These are phyloP conservation scores for Oryza coarctata DNA, from an alignment of 176 grass and related monocot genomes.

Conservation along the genomic window DNA sequence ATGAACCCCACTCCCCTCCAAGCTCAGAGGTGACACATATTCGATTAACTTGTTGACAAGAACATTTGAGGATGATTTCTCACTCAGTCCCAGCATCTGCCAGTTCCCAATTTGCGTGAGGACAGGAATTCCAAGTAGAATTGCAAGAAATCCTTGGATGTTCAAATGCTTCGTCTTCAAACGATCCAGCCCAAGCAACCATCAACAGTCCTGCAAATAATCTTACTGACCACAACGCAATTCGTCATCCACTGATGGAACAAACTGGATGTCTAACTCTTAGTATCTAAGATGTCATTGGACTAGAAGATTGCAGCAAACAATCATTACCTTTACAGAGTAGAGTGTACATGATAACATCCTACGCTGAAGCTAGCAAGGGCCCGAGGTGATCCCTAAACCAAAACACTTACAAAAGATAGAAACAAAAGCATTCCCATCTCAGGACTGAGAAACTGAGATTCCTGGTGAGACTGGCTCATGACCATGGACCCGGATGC, in stretches of 20 bases:
- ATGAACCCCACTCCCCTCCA: background rate
- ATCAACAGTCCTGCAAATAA: background rate
- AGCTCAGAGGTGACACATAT: background rate
- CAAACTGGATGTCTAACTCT: conserved; percentile 12
- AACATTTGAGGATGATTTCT: background rate
- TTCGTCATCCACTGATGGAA: background rate
- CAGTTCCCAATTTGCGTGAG: background rate
- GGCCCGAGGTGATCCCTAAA: background rate
- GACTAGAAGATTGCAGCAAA: background rate
- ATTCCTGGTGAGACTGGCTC: conserved; percentile 36
- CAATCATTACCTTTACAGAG: conserved; percentile 35
- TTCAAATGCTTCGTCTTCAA: background rate
- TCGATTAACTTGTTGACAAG: background rate
- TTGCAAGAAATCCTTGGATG: background rate
- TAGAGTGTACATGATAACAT: conserved; percentile 37
- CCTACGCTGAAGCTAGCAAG: conserved; percentile 31
- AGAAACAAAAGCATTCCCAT: background rate
- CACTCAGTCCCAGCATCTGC: background rate
- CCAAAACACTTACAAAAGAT: conserved; percentile 7
- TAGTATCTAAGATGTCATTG: conserved; percentile 12
- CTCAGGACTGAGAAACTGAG: conserved; percentile 12
- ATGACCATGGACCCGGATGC: conserved; percentile 64
- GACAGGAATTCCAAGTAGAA: background rate
- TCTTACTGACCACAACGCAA: background rate
- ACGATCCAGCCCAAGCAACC: background rate